Evolutionary conservation across 805 yeast genomes (phyloP), one percentile per base, ranked within the genome.

Genomic region (Candida orba): DNA sequence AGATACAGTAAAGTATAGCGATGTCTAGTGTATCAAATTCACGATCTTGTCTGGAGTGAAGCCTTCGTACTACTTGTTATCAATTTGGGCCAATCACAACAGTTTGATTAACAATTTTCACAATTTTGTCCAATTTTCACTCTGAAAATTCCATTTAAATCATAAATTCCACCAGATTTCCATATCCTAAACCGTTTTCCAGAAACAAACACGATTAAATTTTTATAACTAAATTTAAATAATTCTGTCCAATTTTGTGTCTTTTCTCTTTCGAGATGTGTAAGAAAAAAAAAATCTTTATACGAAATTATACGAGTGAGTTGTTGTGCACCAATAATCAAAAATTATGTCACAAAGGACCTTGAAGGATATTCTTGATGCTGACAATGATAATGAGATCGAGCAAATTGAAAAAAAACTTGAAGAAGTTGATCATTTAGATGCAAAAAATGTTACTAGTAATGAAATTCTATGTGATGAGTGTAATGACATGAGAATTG

Each of bases 401-500:
- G 63, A 56, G 18, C 65, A 58, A n/a, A 57, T 53, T 17, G 52
- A 49, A n/a, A 29, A 39, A n/a, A 27, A 37, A 8, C 31, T 47
- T 14, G 49, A 39, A 14, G 55, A 44, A 36, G 50, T 42, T 1
- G 52, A 49, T 17, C 53, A 45, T 29, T 44, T 42, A 22, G 52
- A 50, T 14, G 48, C 45, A 5, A 17, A 33, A 2, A 15, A 20
- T 12, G 35, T 20, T 20, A 24, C 9, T 5, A 60, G 52, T 32
- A 68, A 71, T 55, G 62, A 71, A 13, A 53, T 60, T 10, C 62
- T 73, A 35, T 84, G 93, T 60, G 70, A 78, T 15, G 91, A 84
- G 51, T 84, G 93, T 59, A 75, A 75, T 32, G 87, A 83, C 56
- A 85, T 80, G 78, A 81, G 85, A 18, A 66, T 75, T 4, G 86